Evolutionary conservation across 371 early-diverging fungal species (phyloP).

Genomic region (Parasitella parasitica): DNA sequence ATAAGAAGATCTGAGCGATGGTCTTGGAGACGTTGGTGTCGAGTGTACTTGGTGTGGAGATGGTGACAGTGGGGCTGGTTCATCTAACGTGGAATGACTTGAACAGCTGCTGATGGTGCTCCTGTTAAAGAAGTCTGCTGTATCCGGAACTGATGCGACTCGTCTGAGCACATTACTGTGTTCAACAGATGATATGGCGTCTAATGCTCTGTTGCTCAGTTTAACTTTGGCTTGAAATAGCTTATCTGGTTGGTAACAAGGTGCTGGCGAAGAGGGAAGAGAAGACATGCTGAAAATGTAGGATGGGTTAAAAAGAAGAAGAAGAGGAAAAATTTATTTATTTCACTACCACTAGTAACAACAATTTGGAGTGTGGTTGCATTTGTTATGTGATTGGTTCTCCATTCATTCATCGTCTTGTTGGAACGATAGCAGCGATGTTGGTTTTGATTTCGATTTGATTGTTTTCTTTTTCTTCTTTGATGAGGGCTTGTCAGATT

Average conservation of each 20-base stretch:
- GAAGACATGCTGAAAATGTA: slow-evolving; percentile 1
- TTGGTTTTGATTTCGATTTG: slow-evolving; percentile 11
- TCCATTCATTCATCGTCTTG: slow-evolving; percentile 21
- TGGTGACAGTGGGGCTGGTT: slow-evolving; percentile 3
- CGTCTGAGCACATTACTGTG: slow-evolving; percentile 21
- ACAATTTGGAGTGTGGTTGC: neutral
- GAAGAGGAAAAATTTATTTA: neutral
- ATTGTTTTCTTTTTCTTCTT: slow-evolving; percentile 37
- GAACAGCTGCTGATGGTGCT: neutral
- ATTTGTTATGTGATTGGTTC: neutral
- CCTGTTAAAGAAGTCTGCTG: slow-evolving; percentile 29
- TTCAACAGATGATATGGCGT: neutral
- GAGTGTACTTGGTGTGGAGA: neutral
- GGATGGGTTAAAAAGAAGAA: neutral
- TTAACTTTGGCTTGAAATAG: slow-evolving; percentile 8
- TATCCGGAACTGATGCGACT: slow-evolving; percentile 55
- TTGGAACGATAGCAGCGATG: slow-evolving; percentile 39
- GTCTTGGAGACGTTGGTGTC: slow-evolving; percentile 2
- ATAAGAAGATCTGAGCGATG: slow-evolving; percentile 15
- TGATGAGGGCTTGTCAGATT: slow-evolving; percentile 11
- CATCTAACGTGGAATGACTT: slow-evolving; percentile 21
- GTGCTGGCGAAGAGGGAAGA: slow-evolving; percentile 20
- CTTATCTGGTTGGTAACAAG: slow-evolving; percentile 23
- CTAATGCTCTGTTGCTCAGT: slow-evolving; percentile 1
- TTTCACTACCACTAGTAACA: neutral